These are phyloP conservation scores for Thelephora aurantiotincta DNA, from an alignment of 768 basidiomycete species.

Conservation along the genomic window DNA sequence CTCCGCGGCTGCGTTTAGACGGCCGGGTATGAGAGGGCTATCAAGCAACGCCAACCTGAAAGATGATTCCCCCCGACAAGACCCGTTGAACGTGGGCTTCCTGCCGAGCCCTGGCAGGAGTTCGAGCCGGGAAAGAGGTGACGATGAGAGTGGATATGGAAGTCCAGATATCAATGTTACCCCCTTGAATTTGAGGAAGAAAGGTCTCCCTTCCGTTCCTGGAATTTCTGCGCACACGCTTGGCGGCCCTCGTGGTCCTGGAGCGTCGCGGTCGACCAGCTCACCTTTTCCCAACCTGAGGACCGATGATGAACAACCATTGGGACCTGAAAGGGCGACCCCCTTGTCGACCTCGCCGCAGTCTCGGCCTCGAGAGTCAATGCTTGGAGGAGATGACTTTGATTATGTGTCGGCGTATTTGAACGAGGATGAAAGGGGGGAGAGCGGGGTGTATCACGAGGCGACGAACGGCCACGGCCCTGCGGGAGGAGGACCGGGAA, in stretches of 20 bases:
- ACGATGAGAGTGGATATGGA: slow-evolving; percentile 32
- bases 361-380: slow-evolving; percentile 2
- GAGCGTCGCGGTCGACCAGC: slow-evolving; percentile 7
- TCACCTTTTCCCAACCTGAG: slow-evolving; percentile 5
- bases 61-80: slow-evolving; percentile 3
- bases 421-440: slow-evolving; percentile 2
- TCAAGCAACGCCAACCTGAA: no score
- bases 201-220: neutral
- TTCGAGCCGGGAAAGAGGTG: slow-evolving; percentile 21
- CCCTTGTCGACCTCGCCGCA: slow-evolving; percentile 3
- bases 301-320: slow-evolving; percentile 5
- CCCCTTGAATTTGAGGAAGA: slow-evolving; percentile 22
- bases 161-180: slow-evolving; percentile 32
- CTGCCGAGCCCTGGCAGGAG: slow-evolving; percentile 2
- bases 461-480: neutral
- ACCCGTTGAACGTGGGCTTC: slow-evolving; percentile 17
- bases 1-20: slow-evolving; percentile 63
- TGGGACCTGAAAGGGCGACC: slow-evolving; percentile 8
- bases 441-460: slow-evolving; percentile 1
- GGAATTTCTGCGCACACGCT: neutral
- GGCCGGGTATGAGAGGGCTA: slow-evolving; percentile 8
- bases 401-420: slow-evolving; percentile 48
- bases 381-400: slow-evolving; percentile 28
- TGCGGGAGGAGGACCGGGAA: no score
- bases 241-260: slow-evolving; percentile 1